Base-by-base conservation (phyloP, 208 protist species). In the Leptomonas pyrrhocoris region DNA sequence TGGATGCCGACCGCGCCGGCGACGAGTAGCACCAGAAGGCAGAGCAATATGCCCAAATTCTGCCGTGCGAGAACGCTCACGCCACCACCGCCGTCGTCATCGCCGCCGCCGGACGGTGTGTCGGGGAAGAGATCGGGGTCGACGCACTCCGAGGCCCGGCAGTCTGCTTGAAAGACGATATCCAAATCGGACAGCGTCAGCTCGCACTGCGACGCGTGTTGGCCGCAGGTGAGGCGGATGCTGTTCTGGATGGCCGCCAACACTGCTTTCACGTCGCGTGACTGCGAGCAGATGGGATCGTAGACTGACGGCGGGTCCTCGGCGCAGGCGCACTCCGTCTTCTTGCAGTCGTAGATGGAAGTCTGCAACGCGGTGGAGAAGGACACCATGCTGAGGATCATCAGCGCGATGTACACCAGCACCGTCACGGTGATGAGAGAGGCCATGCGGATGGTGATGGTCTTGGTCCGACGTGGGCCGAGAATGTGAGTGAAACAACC, bases 111-210 rank as follows among this genome's bases (percentile, higher is more conserved):
- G 8, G 43, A 21, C 15, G 77, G 68, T n/a, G 18, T 23, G 60
- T 71, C 56, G 13, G 89, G 86, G 57, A 90, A 96, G 56, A 55
- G 19, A 18, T 30, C 38, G 34, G 67, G 71, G 61, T 92, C 76
- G n/a, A 92, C 79, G 65, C 91, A 96, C 74, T 96, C 88, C 21
- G 83, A 76, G 30, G 85, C 88, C 38, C 59, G 69, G 53, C 91
- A 96, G 36, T 86, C 49, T 11, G 79, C 81, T 38, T 94, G 71
- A 63, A 96, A 90, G 7, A 92, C 51, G 38, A 94, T 68, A 11
- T 72, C 49, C 45, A 93, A 45, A 64, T 96, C 91, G 0, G 58
- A 51, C 25, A 94, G 69, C 19, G 74, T 85, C 5, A 96, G 74
- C 62, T 73, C 40, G 66, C 91, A 96, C 8, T 5, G 23, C 2